Conservation (phyloP, 2,329 filamentous ascomycete species). For the Graphilbum fragrans region DNA sequence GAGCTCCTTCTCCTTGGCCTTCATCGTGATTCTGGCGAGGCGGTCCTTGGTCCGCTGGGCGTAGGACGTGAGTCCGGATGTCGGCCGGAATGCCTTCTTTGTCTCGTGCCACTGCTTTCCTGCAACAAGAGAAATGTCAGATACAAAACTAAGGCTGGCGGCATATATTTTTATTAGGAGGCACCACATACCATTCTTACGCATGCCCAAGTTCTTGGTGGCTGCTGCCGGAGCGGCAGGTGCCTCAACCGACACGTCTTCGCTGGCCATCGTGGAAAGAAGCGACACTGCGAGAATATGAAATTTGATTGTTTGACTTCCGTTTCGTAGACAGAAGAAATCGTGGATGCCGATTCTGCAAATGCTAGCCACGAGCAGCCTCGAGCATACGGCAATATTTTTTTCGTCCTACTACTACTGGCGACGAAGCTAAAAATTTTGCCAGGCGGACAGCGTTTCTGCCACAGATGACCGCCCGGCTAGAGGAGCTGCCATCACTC, state of each 20-base stretch:
- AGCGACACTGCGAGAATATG: no score
- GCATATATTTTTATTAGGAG: no score
- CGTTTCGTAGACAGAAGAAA: no score
- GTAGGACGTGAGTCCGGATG: slow-evolving; percentile 64
- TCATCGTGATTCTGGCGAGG: slow-evolving; percentile 60
- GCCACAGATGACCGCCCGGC: background rate
- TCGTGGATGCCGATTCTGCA: no score
- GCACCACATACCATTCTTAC: slow-evolving; percentile 62
- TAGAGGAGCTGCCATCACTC: background rate
- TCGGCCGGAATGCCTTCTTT: slow-evolving; percentile 78
- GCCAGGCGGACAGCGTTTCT: background rate
- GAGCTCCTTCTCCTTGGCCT: slow-evolving; percentile 90
- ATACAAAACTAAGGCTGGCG: background rate
- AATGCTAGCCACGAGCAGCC: no score
- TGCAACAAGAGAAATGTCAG: slow-evolving; percentile 22
- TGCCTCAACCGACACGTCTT: background rate
- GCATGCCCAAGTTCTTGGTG: slow-evolving; percentile 49
- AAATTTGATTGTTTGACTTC: no score
- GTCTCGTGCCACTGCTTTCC: slow-evolving; percentile 90
- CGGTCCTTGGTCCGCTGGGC: slow-evolving; percentile 63
- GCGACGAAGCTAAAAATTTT: background rate
- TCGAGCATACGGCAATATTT: no score
- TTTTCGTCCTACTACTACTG: no score
- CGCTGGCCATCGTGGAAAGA: no score
- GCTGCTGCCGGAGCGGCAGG: slow-evolving; percentile 19